Percentiles rank a stretch among this genome's conserved stretches.
Evolutionary conservation across 169 alveolate genomes (phyloP).

Genomic region (Theileria orientalis): DNA sequence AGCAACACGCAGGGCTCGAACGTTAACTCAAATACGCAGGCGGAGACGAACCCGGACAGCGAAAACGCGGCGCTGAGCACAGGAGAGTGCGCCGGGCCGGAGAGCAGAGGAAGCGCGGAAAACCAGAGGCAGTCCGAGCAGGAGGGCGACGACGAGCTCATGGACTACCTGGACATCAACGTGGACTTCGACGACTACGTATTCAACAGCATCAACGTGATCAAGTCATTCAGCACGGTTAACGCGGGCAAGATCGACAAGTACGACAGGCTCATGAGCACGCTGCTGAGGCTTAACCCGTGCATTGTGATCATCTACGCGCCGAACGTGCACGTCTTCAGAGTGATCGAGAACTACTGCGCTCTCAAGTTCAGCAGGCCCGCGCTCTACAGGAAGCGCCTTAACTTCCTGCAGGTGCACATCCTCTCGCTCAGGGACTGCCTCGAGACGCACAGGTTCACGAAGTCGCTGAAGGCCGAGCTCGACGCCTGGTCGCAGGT

Average conservation of each 20-base stretch:
- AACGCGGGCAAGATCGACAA: not conserved
- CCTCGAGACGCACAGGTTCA: slow-evolving; percentile 57
- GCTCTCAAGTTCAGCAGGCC: slow-evolving; percentile 22
- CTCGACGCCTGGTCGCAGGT: slow-evolving; percentile 49
- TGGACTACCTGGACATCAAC: slow-evolving; percentile 1
- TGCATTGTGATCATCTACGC: slow-evolving; percentile 37
- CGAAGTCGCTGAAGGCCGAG: slow-evolving; percentile 40
- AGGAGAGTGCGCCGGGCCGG: not conserved
- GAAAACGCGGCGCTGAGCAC: not conserved
- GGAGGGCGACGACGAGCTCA: not conserved
- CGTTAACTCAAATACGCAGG: not conserved
- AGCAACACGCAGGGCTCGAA: not conserved
- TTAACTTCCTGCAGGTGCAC: slow-evolving; percentile 30
- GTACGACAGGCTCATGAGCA: slow-evolving; percentile 17
- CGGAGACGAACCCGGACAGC: not conserved
- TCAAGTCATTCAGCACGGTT: not conserved
- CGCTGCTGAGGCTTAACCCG: slow-evolving; percentile 36
- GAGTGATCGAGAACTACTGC: slow-evolving; percentile 63
- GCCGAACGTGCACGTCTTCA: slow-evolving; percentile 54
- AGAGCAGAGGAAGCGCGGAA: not conserved
- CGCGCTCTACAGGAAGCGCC: not conserved
- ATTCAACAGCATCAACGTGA: not conserved
- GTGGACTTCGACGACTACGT: slow-evolving; percentile 9
- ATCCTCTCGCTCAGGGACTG: slow-evolving; percentile 52
- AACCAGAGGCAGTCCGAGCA: not conserved